Conservation (phyloP, 1,284 basidiomycete genomes). For the Porogramme epimiltina region DNA sequence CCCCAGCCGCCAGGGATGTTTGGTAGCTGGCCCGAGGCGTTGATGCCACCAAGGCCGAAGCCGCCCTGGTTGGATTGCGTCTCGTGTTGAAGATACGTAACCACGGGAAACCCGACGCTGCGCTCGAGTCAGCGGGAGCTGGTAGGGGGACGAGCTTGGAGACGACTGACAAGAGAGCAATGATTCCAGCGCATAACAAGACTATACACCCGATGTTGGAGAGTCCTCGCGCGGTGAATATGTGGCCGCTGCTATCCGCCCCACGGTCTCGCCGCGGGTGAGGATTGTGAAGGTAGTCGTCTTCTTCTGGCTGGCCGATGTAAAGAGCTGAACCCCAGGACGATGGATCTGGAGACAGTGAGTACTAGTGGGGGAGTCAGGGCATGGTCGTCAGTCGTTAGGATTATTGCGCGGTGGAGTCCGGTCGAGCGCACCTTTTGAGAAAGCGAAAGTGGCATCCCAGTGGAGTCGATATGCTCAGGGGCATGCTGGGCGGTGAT, state of each 20-base stretch:
- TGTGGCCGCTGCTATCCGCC: conserved; percentile 56
- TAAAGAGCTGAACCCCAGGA: conserved; percentile 53
- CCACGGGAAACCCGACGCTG: conserved; percentile 81
- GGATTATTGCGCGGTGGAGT: no score
- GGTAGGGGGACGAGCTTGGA: not conserved
- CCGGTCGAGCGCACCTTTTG: conserved; percentile 35
- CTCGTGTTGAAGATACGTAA: conserved; percentile 61
- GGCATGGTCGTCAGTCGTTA: no score
- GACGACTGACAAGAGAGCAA: conserved; percentile 66
- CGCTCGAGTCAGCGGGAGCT: no score
- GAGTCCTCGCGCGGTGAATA: conserved; percentile 74
- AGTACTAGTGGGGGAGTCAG: conserved; percentile 74
- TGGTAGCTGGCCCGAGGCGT: conserved; percentile 74
- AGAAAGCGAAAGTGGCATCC: conserved; percentile 34
- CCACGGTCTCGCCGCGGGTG: conserved; percentile 71
- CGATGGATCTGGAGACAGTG: conserved; percentile 63
- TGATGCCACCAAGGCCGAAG: conserved; percentile 80
- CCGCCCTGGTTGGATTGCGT: conserved; percentile 56
- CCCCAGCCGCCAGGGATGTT: conserved; percentile 63
- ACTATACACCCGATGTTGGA: conserved; percentile 79
- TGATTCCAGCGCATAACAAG: conserved; percentile 57
- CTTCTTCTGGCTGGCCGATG: conserved; percentile 54
- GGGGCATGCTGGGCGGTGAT: no score
- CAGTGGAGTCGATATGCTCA: conserved; percentile 24
- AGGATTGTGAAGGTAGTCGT: conserved; percentile 73